Evolutionary conservation across 2,329 filamentous ascomycete genomes (phyloP), one percentile per base, ranked within the genome.

Genomic region (Periconia digitata): DNA sequence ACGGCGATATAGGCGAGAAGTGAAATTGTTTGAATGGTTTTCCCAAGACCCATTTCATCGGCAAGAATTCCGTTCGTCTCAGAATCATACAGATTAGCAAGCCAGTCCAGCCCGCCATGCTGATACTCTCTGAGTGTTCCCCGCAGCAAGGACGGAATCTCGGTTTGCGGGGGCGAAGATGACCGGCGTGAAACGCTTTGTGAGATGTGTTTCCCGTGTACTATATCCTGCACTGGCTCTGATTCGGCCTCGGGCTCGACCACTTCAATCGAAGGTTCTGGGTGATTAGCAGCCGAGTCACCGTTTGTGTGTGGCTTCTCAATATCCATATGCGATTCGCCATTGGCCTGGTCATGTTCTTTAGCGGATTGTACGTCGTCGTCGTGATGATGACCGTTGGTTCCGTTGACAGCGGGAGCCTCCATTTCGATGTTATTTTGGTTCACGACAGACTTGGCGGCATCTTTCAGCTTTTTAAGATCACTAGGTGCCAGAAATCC

Each of bases 11-110:
- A 92, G 4, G 94, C 94, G 32, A 99, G 79, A 3, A 99, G 77
- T 3, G 95, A 87, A 62, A 99, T 99, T 0, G 94, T 99, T 69
- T 99, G 94, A 40, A 99, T 97, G 0, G 94, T 99, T 73, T 99
- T 99, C 8, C 94, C 94, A 3, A 99, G 81, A 55, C 94, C 94
- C 94, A 99, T 99, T 69, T 99, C 94, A 66, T 99, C 95, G 1
- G 94, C 94, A 17, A 99, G 77, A 46, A 99, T 99, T 18, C 94
- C 94, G 63, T 97, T 99, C 21, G 92, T 96, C 54, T 88, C 87
- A 55, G 94, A 95, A 15, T 86, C 86, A 67, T 99, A 97, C 1
- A 99, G 80, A 0, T 91, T 90, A 2, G 92, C 91, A 40, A 99
- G 84, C 94, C 94, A 99, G 68, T 99, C 94, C 7, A 99, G 76